phyloP scores from a whole-genome alignment of 768 basidiomycete species.

The Paxillus rubicundulus region DNA sequence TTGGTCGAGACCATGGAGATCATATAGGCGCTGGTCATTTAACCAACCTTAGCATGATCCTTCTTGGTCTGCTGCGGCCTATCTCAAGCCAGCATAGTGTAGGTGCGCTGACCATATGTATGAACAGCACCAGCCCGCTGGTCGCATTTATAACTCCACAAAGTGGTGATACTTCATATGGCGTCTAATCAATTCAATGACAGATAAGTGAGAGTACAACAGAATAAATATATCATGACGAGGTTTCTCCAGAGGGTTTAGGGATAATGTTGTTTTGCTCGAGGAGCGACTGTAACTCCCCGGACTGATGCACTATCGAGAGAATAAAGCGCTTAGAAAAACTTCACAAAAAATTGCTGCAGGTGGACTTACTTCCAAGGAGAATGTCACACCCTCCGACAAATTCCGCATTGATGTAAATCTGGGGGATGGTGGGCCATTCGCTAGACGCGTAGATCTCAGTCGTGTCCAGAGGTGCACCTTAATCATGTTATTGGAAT shows the following conservation, averaged over 20 bases:
- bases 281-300: conserved; percentile 84
- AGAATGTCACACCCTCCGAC: conserved; percentile 97
- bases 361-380: conserved; percentile 66
- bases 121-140: too few species aligned
- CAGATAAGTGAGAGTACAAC: not conserved
- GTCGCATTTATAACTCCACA: too few species aligned
- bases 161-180: not conserved
- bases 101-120: too few species aligned
- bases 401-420: conserved; percentile 94
- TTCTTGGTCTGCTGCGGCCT: too few species aligned
- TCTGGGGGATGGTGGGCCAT: conserved; percentile 97
- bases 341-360: not conserved
- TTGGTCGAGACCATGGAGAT: too few species aligned
- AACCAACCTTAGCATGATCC: too few species aligned
- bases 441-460: conserved; percentile 49
- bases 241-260: conserved; percentile 29
- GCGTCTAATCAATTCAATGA: not conserved
- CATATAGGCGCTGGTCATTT: too few species aligned
- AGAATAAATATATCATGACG: not conserved
- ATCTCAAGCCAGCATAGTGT: too few species aligned
- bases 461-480: not conserved
- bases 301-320: conserved; percentile 89
- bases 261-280: conserved; percentile 70
- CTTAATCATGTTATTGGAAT: not conserved
- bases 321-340: not conserved